phyloP scores from a whole-genome alignment of 345 rosid species.

The Syzygium jambos region DNA sequence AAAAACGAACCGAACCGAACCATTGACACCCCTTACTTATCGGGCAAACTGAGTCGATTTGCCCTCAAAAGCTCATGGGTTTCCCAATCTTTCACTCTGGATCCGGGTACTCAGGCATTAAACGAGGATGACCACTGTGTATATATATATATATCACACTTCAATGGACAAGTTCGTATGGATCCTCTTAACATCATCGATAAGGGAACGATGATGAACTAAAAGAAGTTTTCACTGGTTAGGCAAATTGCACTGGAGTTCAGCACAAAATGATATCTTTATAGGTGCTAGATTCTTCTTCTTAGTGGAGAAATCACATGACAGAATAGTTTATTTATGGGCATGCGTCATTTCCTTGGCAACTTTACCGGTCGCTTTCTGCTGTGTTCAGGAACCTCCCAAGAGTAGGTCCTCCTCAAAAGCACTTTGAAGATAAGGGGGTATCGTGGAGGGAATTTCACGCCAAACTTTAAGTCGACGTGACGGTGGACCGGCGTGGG shows the following conservation, averaged over 20 bases:
- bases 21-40: neutral
- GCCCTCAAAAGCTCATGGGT: neutral
- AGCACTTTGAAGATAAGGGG: neutral
- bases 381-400: neutral
- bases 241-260: neutral
- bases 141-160: neutral
- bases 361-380: neutral
- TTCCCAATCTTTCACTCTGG: neutral
- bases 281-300: neutral
- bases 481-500: too few relatives aligned
- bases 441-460: too few relatives aligned
- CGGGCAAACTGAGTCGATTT: neutral
- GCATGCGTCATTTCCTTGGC: neutral
- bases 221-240: neutral
- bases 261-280: neutral
- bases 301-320: neutral
- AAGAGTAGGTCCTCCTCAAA: neutral
- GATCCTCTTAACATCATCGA: neutral
- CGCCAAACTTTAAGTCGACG: too few relatives aligned
- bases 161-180: neutral
- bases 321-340: neutral
- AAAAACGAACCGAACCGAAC: too few relatives aligned
- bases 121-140: neutral
- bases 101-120: neutral
- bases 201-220: neutral